Percentiles rank a stretch among this genome's conserved stretches.
Conservation (phyloP, 805 yeast species). For the Wickerhamiella spandovensis region DNA sequence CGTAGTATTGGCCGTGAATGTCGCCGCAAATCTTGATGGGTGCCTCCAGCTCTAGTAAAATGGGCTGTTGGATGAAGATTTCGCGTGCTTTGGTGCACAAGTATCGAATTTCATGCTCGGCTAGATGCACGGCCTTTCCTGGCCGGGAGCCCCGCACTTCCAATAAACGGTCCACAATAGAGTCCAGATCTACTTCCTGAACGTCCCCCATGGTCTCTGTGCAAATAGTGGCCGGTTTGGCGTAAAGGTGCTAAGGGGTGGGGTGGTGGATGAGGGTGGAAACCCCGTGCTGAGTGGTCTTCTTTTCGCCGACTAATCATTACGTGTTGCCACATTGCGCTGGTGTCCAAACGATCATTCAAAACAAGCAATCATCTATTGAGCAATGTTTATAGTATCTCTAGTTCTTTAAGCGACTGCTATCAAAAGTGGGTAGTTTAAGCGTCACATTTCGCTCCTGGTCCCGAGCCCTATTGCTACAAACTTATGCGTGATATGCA, state of each 20-base stretch:
- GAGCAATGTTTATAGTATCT: not conserved
- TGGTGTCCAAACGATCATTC: not conserved
- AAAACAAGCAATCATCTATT: not conserved
- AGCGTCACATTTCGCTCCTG: not conserved
- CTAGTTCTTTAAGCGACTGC: not conserved
- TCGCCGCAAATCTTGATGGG: slow-evolving; percentile 94
- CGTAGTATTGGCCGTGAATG: slow-evolving; percentile 97
- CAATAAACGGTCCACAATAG: slow-evolving; percentile 88
- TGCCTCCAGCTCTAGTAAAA: slow-evolving; percentile 87
- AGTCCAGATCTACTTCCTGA: slow-evolving; percentile 86
- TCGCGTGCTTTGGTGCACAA: slow-evolving; percentile 97
- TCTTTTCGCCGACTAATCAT: not conserved
- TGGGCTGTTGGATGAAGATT: slow-evolving; percentile 95
- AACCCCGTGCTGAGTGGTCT: slow-evolving; percentile 1
- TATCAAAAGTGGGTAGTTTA: not conserved
- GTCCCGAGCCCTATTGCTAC: not conserved
- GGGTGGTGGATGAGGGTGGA: slow-evolving; percentile 1
- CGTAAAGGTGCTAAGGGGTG: not conserved
- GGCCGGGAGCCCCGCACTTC: slow-evolving; percentile 98
- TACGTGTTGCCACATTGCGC: slow-evolving; percentile 1
- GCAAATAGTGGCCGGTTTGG: not conserved
- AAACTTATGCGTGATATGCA: not conserved
- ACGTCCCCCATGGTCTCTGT: slow-evolving; percentile 24
- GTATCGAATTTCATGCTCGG: slow-evolving; percentile 87
- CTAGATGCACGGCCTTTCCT: slow-evolving; percentile 88